Percentiles rank a stretch among this genome's conserved stretches.
Evolutionary conservation across 768 basidiomycete genomes (phyloP).

Genomic region (Hygrocybe coccinea): DNA sequence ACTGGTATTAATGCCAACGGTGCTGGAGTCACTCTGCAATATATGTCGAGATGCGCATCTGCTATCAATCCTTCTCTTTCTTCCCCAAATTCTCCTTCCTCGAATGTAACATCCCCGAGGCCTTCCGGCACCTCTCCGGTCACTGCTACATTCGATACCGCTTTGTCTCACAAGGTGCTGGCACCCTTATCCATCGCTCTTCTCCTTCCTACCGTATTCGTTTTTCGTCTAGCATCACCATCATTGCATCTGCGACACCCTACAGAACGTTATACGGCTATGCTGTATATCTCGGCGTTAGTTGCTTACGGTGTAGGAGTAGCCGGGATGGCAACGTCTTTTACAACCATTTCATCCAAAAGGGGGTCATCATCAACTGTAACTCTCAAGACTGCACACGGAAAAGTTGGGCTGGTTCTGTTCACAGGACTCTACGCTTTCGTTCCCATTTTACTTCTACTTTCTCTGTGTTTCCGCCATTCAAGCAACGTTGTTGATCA

Average conservation of each 20-base stretch:
- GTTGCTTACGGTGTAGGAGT: conserved; percentile 54
- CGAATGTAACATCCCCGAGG: conserved; percentile 13
- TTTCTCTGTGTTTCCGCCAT: conserved; percentile 12
- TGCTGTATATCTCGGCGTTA: conserved; percentile 36
- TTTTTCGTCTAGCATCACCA: conserved; percentile 29
- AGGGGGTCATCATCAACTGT: conserved; percentile 22
- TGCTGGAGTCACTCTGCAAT: conserved; percentile 57
- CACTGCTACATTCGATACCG: conserved; percentile 31
- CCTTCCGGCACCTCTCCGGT: neutral
- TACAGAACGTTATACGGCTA: conserved; percentile 20
- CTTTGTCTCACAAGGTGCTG: conserved; percentile 42
- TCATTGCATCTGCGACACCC: conserved; percentile 9
- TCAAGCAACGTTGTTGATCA: conserved; percentile 6
- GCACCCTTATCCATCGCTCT: conserved; percentile 42
- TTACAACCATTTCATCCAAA: conserved; percentile 47
- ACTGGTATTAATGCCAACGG: conserved; percentile 64
- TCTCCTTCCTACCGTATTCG: conserved; percentile 32
- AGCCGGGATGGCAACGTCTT: conserved; percentile 56
- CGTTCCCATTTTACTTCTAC: conserved; percentile 41
- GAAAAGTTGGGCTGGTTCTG: conserved; percentile 59
- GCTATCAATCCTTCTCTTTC: conserved; percentile 24
- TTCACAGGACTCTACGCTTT: conserved; percentile 57
- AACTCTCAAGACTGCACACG: conserved; percentile 56
- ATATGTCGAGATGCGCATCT: conserved; percentile 56
- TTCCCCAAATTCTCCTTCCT: conserved; percentile 11